Base-by-base conservation (phyloP, 164 flowering plant species). In the Nelumbo lutea region DNA sequence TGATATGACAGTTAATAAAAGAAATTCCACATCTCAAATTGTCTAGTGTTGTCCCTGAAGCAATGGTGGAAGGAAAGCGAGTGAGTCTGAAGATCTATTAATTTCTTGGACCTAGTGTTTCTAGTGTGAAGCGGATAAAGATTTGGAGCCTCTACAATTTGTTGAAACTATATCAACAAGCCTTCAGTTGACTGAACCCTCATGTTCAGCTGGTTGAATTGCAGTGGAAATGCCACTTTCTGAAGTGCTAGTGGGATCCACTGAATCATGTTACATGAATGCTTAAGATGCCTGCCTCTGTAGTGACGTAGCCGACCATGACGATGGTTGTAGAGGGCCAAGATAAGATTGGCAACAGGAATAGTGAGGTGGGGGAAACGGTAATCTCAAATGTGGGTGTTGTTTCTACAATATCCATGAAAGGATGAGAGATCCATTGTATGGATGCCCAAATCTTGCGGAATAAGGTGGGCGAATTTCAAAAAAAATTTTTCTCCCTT, bases 141-240 rank as follows among this genome's bases (percentile, higher is more conserved):
- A 80, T 39, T 50, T 69, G 15, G 51, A 42, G 27, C 48, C 70
- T 74, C 63, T 42, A 14, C 59, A 40, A 56, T 74, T 73, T 53
- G 55, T n/a, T 42, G 70, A 66, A 6, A 40, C 45, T 38, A 41
- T 46, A 6, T 43, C 2, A 11, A 50, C 8, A 44, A 66, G n/a
- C 15, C n/a, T 45, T 50, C 9, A 39, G 8, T 59, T n/a, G 8
- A 56, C 11, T 39, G 65, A 52, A 40, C 47, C 41, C 43, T 47
- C 42, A 44, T 1, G 39, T 8, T 43, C 64, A 39, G 40, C 13
- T 42, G 58, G 50, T 42, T 43, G 4, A 9, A 40, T 51, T 9
- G 27, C 14, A 40, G 69, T 52, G 8, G 72, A 70, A 27, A 6
- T 46, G 4, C 53, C 53, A 43, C 38, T n/a, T 64, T 10, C 51